phyloP scores from a whole-genome alignment of 305 asterid species.

The Coffea humblotiana region DNA sequence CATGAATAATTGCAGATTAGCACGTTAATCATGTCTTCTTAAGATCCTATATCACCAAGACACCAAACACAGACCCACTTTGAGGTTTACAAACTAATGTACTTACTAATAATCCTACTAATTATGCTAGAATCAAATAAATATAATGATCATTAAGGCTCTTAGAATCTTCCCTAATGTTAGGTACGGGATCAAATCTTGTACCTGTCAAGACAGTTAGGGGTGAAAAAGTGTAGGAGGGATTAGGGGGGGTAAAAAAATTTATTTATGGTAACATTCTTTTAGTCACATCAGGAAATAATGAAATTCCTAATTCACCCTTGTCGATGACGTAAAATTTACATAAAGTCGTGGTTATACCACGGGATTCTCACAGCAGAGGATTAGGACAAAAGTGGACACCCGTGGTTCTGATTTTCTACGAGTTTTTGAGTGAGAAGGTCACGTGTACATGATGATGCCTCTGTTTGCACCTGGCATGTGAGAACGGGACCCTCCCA shows the following conservation, averaged over 20 bases:
- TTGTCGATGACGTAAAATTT: background rate
- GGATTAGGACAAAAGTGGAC: background rate
- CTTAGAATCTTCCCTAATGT: no score
- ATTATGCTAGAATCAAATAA: background rate
- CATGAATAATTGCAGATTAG: background rate
- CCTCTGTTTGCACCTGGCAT: background rate
- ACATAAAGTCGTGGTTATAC: background rate
- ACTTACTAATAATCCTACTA: background rate
- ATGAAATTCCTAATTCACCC: background rate
- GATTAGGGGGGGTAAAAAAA: no score
- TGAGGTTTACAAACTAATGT: no score
- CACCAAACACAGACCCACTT: background rate
- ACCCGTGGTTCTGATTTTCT: background rate
- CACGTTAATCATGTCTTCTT: background rate
- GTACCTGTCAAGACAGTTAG: no score
- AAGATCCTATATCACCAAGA: background rate
- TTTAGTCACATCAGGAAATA: background rate
- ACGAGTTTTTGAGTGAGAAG: background rate
- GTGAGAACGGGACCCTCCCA: background rate
- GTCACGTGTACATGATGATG: background rate
- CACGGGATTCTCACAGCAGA: background rate
- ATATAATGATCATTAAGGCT: no score
- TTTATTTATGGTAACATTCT: background rate
- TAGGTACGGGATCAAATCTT: no score
- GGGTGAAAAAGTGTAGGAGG: no score